Conservation (phyloP, 495 filamentous ascomycete species). For the Geopyxis carbonaria region DNA sequence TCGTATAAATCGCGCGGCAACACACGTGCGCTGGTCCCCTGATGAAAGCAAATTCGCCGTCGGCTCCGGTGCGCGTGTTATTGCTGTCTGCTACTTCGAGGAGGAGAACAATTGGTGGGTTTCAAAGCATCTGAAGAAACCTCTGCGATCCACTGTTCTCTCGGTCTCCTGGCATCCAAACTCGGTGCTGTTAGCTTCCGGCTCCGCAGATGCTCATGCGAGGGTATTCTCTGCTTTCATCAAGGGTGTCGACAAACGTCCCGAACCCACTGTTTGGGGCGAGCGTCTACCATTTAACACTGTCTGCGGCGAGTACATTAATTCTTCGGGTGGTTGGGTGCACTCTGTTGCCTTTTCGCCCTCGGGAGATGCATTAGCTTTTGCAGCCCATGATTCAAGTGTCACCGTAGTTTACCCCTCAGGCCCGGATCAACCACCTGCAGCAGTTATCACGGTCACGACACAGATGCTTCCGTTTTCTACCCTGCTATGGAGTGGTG, state of each 20-base stretch:
- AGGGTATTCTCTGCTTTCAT: constrained; percentile 90
- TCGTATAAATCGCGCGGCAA: constrained; percentile 91
- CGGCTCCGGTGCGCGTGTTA: constrained; percentile 83
- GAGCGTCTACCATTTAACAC: constrained; percentile 94
- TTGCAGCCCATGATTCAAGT: constrained; percentile 83
- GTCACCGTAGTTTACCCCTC: constrained; percentile 91
- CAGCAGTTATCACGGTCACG: constrained; percentile 68
- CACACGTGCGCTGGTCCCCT: constrained; percentile 93
- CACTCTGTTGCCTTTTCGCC: constrained; percentile 84
- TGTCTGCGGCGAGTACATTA: constrained; percentile 88
- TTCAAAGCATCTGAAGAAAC: constrained; percentile 96
- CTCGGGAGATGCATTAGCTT: constrained; percentile 77
- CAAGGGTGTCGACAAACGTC: constrained; percentile 78
- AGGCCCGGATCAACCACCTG: constrained; percentile 77
- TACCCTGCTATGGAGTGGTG: constrained; percentile 79
- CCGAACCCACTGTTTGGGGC: constrained; percentile 82
- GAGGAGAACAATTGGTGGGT: constrained; percentile 99
- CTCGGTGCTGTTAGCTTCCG: constrained; percentile 80
- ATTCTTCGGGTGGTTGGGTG: constrained; percentile 91
- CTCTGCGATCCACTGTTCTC: constrained; percentile 88
- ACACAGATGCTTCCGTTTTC: constrained; percentile 83
- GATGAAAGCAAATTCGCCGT: constrained; percentile 95
- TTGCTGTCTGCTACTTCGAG: constrained; percentile 97
- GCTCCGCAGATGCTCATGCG: constrained; percentile 92
- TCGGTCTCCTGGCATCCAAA: constrained; percentile 93